phyloP scores from a whole-genome alignment of 2,329 filamentous ascomycete genomes.

The Pseudocercospora ulei region DNA sequence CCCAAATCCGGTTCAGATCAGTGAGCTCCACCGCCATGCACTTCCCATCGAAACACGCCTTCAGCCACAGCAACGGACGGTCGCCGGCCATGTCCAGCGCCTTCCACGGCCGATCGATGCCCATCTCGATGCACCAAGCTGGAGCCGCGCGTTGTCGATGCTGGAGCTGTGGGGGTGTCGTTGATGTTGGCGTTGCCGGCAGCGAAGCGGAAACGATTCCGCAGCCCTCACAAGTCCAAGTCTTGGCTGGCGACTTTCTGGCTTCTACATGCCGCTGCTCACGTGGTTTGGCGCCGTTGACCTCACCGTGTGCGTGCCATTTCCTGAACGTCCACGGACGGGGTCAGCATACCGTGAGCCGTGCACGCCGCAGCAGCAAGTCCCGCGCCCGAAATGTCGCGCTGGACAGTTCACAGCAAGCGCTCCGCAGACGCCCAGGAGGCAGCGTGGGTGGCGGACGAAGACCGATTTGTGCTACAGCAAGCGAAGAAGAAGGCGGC shows the following conservation, averaged over 20 bases:
- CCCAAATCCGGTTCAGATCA: slow-evolving; percentile 65
- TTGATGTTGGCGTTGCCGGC: no score
- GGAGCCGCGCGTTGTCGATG: slow-evolving; percentile 5
- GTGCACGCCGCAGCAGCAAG: slow-evolving; percentile 14
- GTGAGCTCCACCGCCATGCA: slow-evolving; percentile 59
- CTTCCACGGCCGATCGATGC: slow-evolving; percentile 18
- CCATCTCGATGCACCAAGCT: slow-evolving; percentile 7
- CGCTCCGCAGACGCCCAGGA: slow-evolving; percentile 41
- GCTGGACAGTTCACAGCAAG: slow-evolving; percentile 36
- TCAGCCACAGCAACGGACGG: slow-evolving; percentile 54
- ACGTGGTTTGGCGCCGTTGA: no score
- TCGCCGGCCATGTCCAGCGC: slow-evolving; percentile 15
- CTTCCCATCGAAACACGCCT: slow-evolving; percentile 46
- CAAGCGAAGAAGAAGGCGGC: slow-evolving; percentile 97
- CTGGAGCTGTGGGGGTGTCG: not conserved
- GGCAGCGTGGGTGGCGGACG: slow-evolving; percentile 71
- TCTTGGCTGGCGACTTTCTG: no score
- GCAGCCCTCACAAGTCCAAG: no score
- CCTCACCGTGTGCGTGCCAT: no score
- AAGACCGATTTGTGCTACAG: slow-evolving; percentile 90
- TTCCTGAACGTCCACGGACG: slow-evolving; percentile 6
- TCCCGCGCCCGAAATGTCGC: slow-evolving; percentile 19
- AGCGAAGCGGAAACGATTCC: no score
- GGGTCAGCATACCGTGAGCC: slow-evolving; percentile 3
- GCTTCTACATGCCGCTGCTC: no score